Evolutionary conservation across 345 rosid genomes (phyloP).

Genomic region (Jatropha curcas): DNA sequence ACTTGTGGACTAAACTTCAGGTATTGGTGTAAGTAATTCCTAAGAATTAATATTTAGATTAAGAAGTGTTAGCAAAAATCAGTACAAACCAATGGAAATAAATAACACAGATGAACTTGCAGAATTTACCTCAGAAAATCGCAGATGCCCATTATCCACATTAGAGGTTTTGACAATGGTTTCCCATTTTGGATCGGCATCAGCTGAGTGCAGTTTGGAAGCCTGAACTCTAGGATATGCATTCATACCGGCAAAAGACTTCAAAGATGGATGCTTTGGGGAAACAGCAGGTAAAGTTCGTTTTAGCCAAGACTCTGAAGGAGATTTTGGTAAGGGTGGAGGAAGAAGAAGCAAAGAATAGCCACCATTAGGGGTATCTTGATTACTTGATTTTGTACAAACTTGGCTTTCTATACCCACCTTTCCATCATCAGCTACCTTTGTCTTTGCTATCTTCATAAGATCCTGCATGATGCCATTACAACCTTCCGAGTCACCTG

Average conservation of each 20-base stretch:
- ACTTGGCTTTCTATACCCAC: constrained; percentile 31
- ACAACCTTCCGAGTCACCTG: not conserved
- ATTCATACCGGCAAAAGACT: constrained; percentile 33
- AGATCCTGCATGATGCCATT: not conserved
- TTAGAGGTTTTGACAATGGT: constrained; percentile 64
- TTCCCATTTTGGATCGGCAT: constrained; percentile 70
- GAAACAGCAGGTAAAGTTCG: constrained; percentile 63
- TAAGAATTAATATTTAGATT: constrained; percentile 12
- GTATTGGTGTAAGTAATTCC: constrained; percentile 45
- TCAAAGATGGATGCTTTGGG: constrained; percentile 44
- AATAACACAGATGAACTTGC: not conserved
- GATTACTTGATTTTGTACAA: constrained; percentile 26
- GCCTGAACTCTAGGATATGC: constrained; percentile 29
- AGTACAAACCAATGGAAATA: not conserved
- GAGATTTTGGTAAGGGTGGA: constrained; percentile 78
- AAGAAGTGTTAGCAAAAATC: not conserved
- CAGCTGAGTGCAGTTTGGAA: constrained; percentile 26
- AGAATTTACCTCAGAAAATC: constrained; percentile 59
- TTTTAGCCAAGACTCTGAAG: constrained; percentile 88
- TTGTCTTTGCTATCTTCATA: not conserved
- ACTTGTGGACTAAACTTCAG: constrained; percentile 32
- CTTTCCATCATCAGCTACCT: constrained; percentile 6
- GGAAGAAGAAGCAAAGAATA: constrained; percentile 45
- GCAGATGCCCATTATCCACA: constrained; percentile 48
- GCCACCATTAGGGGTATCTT: constrained; percentile 26